phyloP scores from a whole-genome alignment of 106 monocot genomes.

The Iris macrosiphon region DNA sequence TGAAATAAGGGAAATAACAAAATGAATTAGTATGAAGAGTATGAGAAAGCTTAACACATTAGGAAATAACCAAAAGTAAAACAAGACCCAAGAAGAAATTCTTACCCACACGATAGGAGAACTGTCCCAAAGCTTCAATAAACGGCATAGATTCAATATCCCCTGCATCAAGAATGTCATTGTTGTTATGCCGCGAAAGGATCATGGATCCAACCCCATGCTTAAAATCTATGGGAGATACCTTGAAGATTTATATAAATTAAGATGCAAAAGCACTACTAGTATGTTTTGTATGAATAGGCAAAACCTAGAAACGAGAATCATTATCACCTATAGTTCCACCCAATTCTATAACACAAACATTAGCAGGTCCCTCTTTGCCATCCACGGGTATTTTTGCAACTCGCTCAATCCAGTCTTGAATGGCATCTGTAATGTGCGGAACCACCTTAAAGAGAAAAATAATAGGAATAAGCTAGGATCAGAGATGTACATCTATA shows the following conservation, averaged over 20 bases:
- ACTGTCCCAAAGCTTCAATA: slow-evolving; percentile 77
- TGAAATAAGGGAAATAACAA: slow-evolving; percentile 11
- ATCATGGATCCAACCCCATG: neutral
- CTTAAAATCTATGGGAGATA: too few species aligned
- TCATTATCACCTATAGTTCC: slow-evolving; percentile 88
- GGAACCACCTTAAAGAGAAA: slow-evolving; percentile 67
- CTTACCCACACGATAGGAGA: slow-evolving; percentile 79
- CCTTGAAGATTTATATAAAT: too few species aligned
- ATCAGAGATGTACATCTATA: neutral
- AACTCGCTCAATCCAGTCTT: slow-evolving; percentile 90
- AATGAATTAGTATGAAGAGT: neutral
- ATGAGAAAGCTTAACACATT: neutral
- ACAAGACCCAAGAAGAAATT: neutral
- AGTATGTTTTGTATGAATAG: slow-evolving; percentile 12
- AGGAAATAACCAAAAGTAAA: neutral
- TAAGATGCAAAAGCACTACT: too few species aligned
- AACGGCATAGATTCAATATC: slow-evolving; percentile 93
- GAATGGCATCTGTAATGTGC: slow-evolving; percentile 88
- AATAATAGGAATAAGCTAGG: neutral
- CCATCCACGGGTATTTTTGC: slow-evolving; percentile 79
- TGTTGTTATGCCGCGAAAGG: neutral
- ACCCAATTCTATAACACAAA: slow-evolving; percentile 93
- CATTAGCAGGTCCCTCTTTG: slow-evolving; percentile 81
- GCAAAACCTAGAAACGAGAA: too few species aligned
- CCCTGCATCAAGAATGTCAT: slow-evolving; percentile 46